Base-by-base conservation (phyloP, 1,284 basidiomycete species). In the Ustilago curta region DNA sequence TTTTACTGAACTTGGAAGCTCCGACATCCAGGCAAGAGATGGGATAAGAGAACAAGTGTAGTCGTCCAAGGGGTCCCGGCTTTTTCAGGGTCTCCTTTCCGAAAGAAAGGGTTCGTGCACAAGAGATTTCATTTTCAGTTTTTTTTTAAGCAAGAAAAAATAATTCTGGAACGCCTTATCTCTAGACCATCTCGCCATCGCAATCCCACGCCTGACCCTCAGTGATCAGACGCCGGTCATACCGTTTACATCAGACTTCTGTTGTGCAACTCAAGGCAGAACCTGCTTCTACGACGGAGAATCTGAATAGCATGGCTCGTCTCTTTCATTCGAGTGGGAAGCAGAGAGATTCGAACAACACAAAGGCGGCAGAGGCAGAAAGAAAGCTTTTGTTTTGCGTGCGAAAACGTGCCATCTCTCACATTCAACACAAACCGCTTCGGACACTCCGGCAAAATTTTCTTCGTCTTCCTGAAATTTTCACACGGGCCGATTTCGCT, bases 391-490 rank as follows among this genome's bases (percentile, higher is more conserved):
- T 12, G n/a, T 37, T 11, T 11, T 37, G 35, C 35, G 16, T 43
- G 42, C 43, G 23, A 45, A 45, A 45, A 45, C 43, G 43, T 45
- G 43, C 43, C 2, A 9, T 45, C 25, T 25, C 43, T 37, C 35
- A 37, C 35, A 37, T 14, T 14, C 35, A 12, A 44, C n/a, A n/a
- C n/a, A n/a, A 25, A 21, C 3, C 23, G 12, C 12, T 27, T 45
- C 23, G 43, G 43, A 14, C 43, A 4, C 16, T 23, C 43, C 43
- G 43, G 43, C 43, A 45, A 27, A 23, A 27, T 45, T 23, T 7
- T 16, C 21, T 42, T 45, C n/a, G n/a, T 45, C 43, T 37, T 44
- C 18, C 12, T 44, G 19, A 11, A 23, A 23, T 44, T 44, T 44
- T 44, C 42, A 44, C 42, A 44, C 42, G 42, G 42, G 23, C 42